Evolutionary conservation across 768 basidiomycete species (phyloP), one percentile per base, ranked within the genome.

Genomic region (Cytidiella melzeri): DNA sequence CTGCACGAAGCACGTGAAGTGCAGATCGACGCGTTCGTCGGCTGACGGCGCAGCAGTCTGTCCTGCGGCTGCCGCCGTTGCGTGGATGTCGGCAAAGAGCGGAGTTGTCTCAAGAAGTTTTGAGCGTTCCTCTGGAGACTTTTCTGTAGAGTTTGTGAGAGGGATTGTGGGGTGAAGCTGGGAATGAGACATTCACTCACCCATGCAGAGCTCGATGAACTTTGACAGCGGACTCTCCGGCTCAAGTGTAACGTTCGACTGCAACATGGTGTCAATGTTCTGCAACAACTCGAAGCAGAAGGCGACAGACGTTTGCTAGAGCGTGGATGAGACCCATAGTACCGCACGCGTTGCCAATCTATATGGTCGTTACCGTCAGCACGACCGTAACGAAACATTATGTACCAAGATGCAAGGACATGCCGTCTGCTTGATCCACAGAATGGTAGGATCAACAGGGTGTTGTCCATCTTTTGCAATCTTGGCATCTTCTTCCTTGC

Each of bases 381-480:
- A 12, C 2, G n/a, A n/a, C n/a, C n/a, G n/a, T n/a, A n/a, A n/a
- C n/a, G n/a, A n/a, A 34, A 15, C 15, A 15, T 34, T 15, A 15
- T 34, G 30, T 34, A 34, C 30, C n/a, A 27, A 18, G 34, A 20
- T 28, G 19, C 21, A 18, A 49, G 2, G 13, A n/a, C 75, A 26
- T 48, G 90, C 92, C 45, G 87, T 95, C 64, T 96, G 93, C 64
- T 91, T 92, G 69, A 95, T 90, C 77, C 82, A 96, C 57, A 93
- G 70, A 4, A 95, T 68, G 0, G 79, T 80, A 4, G 78, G 75
- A 57, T 89, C 81, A 3, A 88, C 59, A 0, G 67, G 64, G 9
- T 66, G 69, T 47, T 73, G 69, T 0, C 68, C 80, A 38, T 73
- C 71, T 12, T 63, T 65, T 23, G 65, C 65, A 42, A 87, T 75